phyloP scores from a whole-genome alignment of 345 rosid genomes.

The Heritiera fomes region DNA sequence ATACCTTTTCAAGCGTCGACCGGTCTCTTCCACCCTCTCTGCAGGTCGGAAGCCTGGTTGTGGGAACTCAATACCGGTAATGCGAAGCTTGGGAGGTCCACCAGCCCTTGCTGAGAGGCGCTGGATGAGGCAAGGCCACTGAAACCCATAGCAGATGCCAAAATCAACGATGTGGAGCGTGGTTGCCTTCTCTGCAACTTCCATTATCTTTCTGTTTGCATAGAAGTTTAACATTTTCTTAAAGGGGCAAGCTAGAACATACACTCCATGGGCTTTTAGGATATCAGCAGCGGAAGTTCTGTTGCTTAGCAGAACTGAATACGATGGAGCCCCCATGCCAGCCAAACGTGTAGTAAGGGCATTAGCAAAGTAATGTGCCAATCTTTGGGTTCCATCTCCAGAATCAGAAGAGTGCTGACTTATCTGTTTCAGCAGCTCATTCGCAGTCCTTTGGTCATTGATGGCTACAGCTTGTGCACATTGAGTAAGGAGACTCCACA shows the following conservation, averaged over 20 bases:
- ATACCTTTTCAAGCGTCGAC: constrained; percentile 41
- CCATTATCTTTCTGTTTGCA: constrained; percentile 37
- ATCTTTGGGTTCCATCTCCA: constrained; percentile 39
- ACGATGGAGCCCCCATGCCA: constrained; percentile 19
- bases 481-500: constrained; percentile 32
- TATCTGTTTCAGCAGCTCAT: constrained; percentile 32
- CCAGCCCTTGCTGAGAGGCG: constrained; percentile 41
- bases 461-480: constrained; percentile 33
- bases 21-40: constrained; percentile 50
- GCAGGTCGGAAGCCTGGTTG: constrained; percentile 56
- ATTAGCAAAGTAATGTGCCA: constrained; percentile 42
- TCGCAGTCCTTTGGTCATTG: constrained; percentile 31
- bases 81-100: constrained; percentile 57
- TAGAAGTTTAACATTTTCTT: constrained; percentile 38
- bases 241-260: constrained; percentile 17
- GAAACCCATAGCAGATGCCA: constrained; percentile 52
- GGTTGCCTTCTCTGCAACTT: constrained; percentile 33
- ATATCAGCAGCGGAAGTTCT: constrained; percentile 25
- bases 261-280: constrained; percentile 22
- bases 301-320: neutral
- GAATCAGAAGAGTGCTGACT: constrained; percentile 37
- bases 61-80: constrained; percentile 54
- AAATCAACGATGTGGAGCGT: constrained; percentile 56
- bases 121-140: constrained; percentile 61
- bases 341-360: constrained; percentile 40